Base-by-base conservation (phyloP, 352 stramenopile genomes). In the Hyaloperonospora arabidopsidis region DNA sequence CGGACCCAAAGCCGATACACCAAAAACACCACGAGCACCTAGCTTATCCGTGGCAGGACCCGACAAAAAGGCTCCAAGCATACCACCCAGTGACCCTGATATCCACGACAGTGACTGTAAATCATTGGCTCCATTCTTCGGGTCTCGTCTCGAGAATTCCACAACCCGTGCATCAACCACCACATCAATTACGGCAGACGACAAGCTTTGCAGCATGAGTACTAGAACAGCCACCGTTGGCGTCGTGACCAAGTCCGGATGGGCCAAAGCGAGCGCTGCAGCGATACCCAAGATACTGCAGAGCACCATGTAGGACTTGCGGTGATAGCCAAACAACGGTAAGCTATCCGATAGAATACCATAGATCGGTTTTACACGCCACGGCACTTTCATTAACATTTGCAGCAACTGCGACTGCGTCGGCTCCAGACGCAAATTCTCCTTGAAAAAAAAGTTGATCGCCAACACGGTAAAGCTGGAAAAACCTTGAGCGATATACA, bases 381-480 rank as follows among this genome's bases (percentile, higher is more conserved):
- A 98, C 4, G 95, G 95, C 22, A 97, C 74, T 49, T 89, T 87
- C 61, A 97, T 89, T 6, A 98, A 56, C 51, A 94, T 97, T 57
- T 93, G 87, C 34, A 98, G 75, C 35, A 93, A 84, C 49, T 94
- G 89, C 35, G 95, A 78, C 66, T 98, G 78, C 0, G 92, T 90
- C 7, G 95, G 93, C 52, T 91, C 80, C 11, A 98, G 72, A 38
- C 95, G 76, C 29, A 98, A 72, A 49, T 98, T 79, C 71, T 98
- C 94, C 57, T 98, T 98, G 36, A 98, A 87, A 41, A 98, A 96
- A 68, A 97, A 98, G 44, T 96, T 98, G 66, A 97, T 74, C 34
- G 93, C 89, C 5, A 98, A 63, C 17, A 72, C 70, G 12, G 89
- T 95, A 35, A 98, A 88, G 55, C 89, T 96, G 18, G 96, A 75